Base-by-base conservation (phyloP, 805 yeast genomes). In the Hanseniaspora nectarophila region DNA sequence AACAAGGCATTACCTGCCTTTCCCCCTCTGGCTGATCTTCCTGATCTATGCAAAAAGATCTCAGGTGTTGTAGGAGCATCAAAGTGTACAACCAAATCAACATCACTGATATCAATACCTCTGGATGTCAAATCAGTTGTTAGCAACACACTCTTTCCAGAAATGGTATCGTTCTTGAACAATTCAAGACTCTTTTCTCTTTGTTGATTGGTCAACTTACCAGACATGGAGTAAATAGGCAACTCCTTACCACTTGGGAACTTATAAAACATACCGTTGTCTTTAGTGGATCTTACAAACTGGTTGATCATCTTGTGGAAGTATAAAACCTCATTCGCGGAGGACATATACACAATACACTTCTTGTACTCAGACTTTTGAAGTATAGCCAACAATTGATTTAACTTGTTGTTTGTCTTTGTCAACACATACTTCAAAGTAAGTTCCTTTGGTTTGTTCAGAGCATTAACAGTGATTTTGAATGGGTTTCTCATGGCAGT, bases 101-200 rank as follows among this genome's bases (percentile, higher is more conserved):
- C 97, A 51, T 89, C 92, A 0, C 95, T 95, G 28, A 92, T 82
- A 69, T 92, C 98, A 21, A 92, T 77, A 40, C 98, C 98, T 62
- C 98, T 75, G 0, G 97, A 96, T 0, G 98, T 97, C n/a, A 92
- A 96, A 71, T 92, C 98, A 0, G 98, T 92, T 1, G 98, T 88
- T 67, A 92, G 70, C 23, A 92, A 67, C 0, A 90, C 77, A 9
- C 81, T 71, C 56, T 78, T 81, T 26, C 53, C 53, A 20, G 59
- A 61, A 9, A 39, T 12, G 15, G 64, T 45, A 13, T 74, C 71
- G 1, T 73, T 73, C 0, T 80, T 63, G 62, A 90, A 92, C 32
- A 65, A 68, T 10, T 72, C 71, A 42, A 90, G 68, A 0, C 95
- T 85, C 62, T 78, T 84, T 49, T 82, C 67, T 57, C 99, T 74